Conservation (phyloP, 805 yeast genomes). For the Lachancea meyersii region DNA sequence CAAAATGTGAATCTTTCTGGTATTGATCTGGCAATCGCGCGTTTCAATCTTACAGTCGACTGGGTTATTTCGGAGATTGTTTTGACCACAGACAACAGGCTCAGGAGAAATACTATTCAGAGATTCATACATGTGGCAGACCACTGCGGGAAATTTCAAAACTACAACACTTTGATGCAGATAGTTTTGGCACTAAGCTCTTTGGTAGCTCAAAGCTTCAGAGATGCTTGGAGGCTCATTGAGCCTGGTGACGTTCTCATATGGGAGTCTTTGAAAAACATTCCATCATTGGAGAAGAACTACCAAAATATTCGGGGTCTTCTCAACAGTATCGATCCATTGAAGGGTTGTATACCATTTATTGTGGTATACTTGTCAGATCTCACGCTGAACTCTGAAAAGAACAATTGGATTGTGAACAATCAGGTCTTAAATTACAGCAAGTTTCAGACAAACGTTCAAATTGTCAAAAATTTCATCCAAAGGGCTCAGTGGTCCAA, state of each 20-base stretch:
- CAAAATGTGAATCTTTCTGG: constrained; percentile 58
- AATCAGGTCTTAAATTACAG: constrained; percentile 61
- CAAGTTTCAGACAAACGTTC: constrained; percentile 68
- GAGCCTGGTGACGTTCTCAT: constrained; percentile 65
- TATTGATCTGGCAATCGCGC: constrained; percentile 69
- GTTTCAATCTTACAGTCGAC: constrained; percentile 83
- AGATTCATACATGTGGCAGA: constrained; percentile 82
- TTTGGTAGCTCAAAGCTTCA: constrained; percentile 49
- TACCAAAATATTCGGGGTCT: constrained; percentile 55
- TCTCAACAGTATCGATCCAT: constrained; percentile 46
- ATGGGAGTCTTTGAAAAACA: constrained; percentile 59
- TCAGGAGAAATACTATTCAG: constrained; percentile 68
- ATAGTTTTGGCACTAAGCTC: constrained; percentile 75
- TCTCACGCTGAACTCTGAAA: constrained; percentile 57
- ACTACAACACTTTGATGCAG: constrained; percentile 83
- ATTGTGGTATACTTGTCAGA: constrained; percentile 82
- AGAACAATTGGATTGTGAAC: constrained; percentile 30
- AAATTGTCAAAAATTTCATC: constrained; percentile 67
- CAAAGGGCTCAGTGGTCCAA: constrained; percentile 82
- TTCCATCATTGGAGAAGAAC: constrained; percentile 71
- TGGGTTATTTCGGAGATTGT: constrained; percentile 89
- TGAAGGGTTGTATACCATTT: constrained; percentile 84
- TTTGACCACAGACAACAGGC: constrained; percentile 52
- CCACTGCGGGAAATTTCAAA: constrained; percentile 64
- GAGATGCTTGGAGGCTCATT: constrained; percentile 67